These are phyloP conservation scores for Tricholoma matsutake DNA, from an alignment of 768 basidiomycete genomes.

Conservation along the genomic window DNA sequence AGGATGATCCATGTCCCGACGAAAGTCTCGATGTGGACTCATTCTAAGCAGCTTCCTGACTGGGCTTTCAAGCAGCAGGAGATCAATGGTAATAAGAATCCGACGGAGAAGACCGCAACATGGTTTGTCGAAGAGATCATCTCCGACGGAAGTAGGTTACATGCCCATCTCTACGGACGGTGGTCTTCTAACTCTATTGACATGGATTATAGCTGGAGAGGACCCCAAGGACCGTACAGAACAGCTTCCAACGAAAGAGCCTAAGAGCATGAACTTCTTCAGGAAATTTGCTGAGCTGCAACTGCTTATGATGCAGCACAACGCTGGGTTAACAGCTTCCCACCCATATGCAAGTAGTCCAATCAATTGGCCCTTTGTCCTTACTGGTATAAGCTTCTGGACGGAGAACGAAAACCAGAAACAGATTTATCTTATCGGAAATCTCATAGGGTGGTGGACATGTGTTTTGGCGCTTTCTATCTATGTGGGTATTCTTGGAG, in stretches of 20 bases:
- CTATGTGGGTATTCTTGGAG: constrained; percentile 85
- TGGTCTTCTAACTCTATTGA: constrained; percentile 2
- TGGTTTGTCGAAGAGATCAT: constrained; percentile 91
- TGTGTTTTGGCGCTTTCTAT: constrained; percentile 84
- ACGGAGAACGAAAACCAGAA: constrained; percentile 79
- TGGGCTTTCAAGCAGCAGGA: constrained; percentile 99
- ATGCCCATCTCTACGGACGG: not conserved
- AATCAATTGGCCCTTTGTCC: constrained; percentile 97
- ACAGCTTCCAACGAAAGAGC: constrained; percentile 54
- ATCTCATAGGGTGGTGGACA: constrained; percentile 92
- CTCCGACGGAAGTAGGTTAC: constrained; percentile 59
- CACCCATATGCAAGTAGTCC: constrained; percentile 97
- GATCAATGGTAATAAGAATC: constrained; percentile 95
- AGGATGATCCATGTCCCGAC: constrained; percentile 86
- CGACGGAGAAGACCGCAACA: constrained; percentile 72
- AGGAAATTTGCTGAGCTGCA: constrained; percentile 93
- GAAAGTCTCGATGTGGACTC: constrained; percentile 93
- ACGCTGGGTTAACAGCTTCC: constrained; percentile 95
- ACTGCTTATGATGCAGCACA: constrained; percentile 95
- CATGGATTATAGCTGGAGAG: constrained; percentile 42
- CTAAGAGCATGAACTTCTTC: constrained; percentile 88
- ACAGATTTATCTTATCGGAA: constrained; percentile 97
- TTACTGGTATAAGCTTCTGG: constrained; percentile 99
- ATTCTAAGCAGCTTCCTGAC: constrained; percentile 79
- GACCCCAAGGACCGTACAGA: constrained; percentile 53